Conservation (phyloP, 805 yeast species). For the Blastobotrys americana region DNA sequence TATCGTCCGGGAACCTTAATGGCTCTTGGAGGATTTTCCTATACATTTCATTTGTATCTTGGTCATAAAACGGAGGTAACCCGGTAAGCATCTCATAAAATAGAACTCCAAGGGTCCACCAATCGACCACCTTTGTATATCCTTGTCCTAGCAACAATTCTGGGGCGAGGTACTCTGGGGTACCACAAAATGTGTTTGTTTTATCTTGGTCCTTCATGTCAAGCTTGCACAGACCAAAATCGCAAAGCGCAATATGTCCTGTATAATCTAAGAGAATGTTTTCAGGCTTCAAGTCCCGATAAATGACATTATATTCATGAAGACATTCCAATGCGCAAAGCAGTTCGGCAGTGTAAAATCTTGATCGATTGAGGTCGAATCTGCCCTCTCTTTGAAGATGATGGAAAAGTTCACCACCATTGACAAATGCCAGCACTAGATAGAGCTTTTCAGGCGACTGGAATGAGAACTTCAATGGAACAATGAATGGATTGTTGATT, state of each 20-base stretch:
- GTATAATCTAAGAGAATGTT: conserved; percentile 90
- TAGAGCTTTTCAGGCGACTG: conserved; percentile 95
- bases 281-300: conserved; percentile 94
- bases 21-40: conserved; percentile 87
- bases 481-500: conserved; percentile 91
- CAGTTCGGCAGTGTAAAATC: conserved; percentile 91
- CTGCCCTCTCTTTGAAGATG: conserved; percentile 88
- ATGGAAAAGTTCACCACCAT: conserved; percentile 94
- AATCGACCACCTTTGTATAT: conserved; percentile 91
- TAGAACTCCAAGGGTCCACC: conserved; percentile 97
- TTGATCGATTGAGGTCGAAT: conserved; percentile 79
- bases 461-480: conserved; percentile 91
- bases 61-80: conserved; percentile 94
- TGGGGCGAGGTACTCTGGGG: conserved; percentile 96
- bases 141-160: conserved; percentile 88
- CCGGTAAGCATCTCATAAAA: conserved; percentile 96
- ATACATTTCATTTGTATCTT: conserved; percentile 88
- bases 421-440: conserved; percentile 82
- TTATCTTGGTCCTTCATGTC: conserved; percentile 88
- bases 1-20: conserved; percentile 76
- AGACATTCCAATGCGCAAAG: conserved; percentile 87
- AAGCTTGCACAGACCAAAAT: conserved; percentile 91
- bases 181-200: conserved; percentile 90
- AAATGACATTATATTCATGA: conserved; percentile 86
- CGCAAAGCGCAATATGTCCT: conserved; percentile 96